These are phyloP conservation scores for Lachancea fermentati DNA, from an alignment of 805 yeast genomes.

Conservation along the genomic window DNA sequence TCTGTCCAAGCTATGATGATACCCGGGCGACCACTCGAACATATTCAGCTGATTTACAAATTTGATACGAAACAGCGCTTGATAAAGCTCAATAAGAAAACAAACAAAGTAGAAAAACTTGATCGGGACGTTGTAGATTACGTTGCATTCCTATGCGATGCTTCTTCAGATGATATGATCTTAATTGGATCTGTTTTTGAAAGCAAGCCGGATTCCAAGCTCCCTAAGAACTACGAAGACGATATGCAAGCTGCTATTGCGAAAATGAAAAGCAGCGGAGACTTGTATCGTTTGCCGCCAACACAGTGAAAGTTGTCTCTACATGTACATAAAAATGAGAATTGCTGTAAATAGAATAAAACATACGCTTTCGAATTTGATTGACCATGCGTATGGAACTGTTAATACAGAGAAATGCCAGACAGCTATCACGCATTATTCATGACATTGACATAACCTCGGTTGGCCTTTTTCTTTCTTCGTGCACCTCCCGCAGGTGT, in stretches of 20 bases:
- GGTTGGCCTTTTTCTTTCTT: constrained; percentile 41
- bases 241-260: constrained; percentile 23
- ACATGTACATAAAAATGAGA: background rate
- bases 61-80: constrained; percentile 60
- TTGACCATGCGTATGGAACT: no score
- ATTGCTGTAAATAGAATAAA: background rate
- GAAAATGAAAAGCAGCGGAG: constrained; percentile 31
- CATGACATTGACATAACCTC: constrained; percentile 70
- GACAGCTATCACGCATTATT: constrained; percentile 17
- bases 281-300: constrained; percentile 26
- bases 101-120: constrained; percentile 40
- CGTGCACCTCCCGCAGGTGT: constrained; percentile 27
- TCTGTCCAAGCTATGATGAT: constrained; percentile 62
- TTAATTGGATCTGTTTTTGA: constrained; percentile 69
- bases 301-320: background rate
- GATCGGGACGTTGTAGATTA: constrained; percentile 57
- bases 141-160: constrained; percentile 55
- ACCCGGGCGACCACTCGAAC: constrained; percentile 48
- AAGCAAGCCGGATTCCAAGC: constrained; percentile 39
- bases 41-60: constrained; percentile 55
- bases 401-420: no score
- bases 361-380: background rate
- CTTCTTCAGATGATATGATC: constrained; percentile 49
- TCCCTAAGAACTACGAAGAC: constrained; percentile 25
- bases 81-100: constrained; percentile 41